A percentile compares a stretch with the other conserved stretches of the same genome.
phyloP scores from a whole-genome alignment of 495 filamentous ascomycete genomes.

The Astrothelium macrocarpum region DNA sequence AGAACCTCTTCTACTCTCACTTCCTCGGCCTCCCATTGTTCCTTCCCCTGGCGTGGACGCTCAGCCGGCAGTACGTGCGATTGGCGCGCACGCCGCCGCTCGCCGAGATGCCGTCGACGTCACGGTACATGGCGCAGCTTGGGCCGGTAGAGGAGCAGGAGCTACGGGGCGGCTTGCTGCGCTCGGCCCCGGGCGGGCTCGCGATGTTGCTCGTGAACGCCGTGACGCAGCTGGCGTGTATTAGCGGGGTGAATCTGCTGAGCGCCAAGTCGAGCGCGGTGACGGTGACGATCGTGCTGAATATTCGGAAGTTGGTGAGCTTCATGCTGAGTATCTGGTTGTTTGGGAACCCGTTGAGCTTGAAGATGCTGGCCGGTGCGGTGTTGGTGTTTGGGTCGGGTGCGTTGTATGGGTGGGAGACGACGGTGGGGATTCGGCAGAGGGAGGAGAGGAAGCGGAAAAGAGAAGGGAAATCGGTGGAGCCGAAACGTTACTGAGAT shows the following conservation, averaged over 20 bases:
- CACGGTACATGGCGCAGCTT: not conserved
- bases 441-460: not conserved
- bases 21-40: slow-evolving; percentile 65
- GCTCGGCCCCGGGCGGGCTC: slow-evolving; percentile 58
- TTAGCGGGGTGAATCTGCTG: slow-evolving; percentile 86
- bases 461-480: not conserved
- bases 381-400: slow-evolving; percentile 79
- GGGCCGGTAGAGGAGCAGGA: slow-evolving; percentile 18
- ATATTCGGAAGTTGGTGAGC: slow-evolving; percentile 89
- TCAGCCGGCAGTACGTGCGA: slow-evolving; percentile 40
- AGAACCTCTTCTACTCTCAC: slow-evolving; percentile 92
- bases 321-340: slow-evolving; percentile 82
- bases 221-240: slow-evolving; percentile 86
- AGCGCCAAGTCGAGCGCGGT: slow-evolving; percentile 77
- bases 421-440: slow-evolving; percentile 12
- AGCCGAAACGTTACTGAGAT: not conserved
- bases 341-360: slow-evolving; percentile 73
- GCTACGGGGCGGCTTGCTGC: slow-evolving; percentile 27
- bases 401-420: slow-evolving; percentile 77
- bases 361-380: slow-evolving; percentile 70
- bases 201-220: slow-evolving; percentile 69
- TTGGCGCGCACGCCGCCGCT: slow-evolving; percentile 41
- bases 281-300: slow-evolving; percentile 91
- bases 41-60: slow-evolving; percentile 37
- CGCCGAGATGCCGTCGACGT: slow-evolving; percentile 8